Conservation (phyloP, 371 early-diverging fungal genomes). For the Homolaphlyctis polyrhiza region DNA sequence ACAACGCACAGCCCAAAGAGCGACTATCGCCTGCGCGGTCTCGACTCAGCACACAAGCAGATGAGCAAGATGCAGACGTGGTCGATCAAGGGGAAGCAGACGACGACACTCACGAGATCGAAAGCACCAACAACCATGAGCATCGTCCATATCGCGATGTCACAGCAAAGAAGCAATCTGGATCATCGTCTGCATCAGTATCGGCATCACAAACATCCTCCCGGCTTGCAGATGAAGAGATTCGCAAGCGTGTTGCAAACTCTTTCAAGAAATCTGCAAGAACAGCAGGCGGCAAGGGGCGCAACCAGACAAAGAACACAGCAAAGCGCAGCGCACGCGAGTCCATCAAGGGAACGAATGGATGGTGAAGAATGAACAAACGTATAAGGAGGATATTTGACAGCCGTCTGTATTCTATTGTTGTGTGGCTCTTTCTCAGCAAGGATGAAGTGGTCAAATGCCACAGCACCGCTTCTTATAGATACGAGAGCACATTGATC, state of each 20-base stretch:
- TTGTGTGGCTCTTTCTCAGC: too few relatives aligned
- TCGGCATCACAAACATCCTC: too few relatives aligned
- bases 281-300: background rate
- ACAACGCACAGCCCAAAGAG: constrained; percentile 2
- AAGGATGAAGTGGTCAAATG: too few relatives aligned
- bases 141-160: constrained; percentile 5
- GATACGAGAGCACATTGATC: too few relatives aligned
- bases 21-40: background rate
- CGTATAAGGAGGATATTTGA: too few relatives aligned
- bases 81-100: background rate
- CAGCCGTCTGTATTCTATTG: too few relatives aligned
- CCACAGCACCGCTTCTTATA: too few relatives aligned
- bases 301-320: background rate
- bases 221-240: constrained; percentile 14
- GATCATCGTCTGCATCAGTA: too few relatives aligned
- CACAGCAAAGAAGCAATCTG: background rate
- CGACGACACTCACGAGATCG: constrained; percentile 2
- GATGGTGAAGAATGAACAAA: constrained; percentile 1
- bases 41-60: too few relatives aligned
- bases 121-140: constrained; percentile 6
- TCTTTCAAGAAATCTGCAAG: background rate
- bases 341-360: background rate
- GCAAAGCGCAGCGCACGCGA: background rate
- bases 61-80: too few relatives aligned
- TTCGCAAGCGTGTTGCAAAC: constrained; percentile 4